Evolutionary conservation across 257 asterid genomes (phyloP), one percentile per base, ranked within the genome.

Genomic region (Solanum habrochaites): DNA sequence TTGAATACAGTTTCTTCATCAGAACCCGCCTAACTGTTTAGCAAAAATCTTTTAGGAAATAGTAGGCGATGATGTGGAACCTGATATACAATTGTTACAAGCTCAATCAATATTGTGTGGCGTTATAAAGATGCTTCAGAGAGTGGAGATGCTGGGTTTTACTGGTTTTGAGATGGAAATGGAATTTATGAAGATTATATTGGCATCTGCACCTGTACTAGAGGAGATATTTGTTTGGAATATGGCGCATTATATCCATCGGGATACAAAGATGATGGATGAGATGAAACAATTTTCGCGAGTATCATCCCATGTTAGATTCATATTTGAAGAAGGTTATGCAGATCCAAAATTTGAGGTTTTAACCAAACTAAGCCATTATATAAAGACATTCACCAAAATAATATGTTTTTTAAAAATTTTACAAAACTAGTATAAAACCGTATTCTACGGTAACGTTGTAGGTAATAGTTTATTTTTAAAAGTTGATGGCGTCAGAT

Each of bases 111-210:
- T 89, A 27, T 90, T 89, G 3, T 92, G 90, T 31, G 83, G 87
- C 35, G 83, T 90, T 1, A n/a, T 91, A 39, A 77, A 90, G 43
- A 91, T 90, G 84, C 95, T 93, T 3, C 92, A 75, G 87, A 90
- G 91, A 3, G 92, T 67, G 74, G 39, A 67, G 21, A 67, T 67
- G 37, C 29, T 2, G 7, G 14, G 9, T 0, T 29, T 67, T 27
- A 67, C 6, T 27, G 39, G 74, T 67, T 14, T 6, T 29, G 93
- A 92, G 88, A 90, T 94, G 1, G 95, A 92, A 89, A 93, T 93
- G 96, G 95, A 92, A 43, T 92, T 93, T 71, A 91, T 92, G 8
- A 93, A 91, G 25, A 91, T 92, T 85, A 86, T 91, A 72, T 88
- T 93, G 52, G 92, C 94, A 66, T 93, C 93, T 31, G 93, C 95